Evolutionary conservation across 352 stramenopile species (phyloP).

Genomic region (Phytopythium oedochilum): DNA sequence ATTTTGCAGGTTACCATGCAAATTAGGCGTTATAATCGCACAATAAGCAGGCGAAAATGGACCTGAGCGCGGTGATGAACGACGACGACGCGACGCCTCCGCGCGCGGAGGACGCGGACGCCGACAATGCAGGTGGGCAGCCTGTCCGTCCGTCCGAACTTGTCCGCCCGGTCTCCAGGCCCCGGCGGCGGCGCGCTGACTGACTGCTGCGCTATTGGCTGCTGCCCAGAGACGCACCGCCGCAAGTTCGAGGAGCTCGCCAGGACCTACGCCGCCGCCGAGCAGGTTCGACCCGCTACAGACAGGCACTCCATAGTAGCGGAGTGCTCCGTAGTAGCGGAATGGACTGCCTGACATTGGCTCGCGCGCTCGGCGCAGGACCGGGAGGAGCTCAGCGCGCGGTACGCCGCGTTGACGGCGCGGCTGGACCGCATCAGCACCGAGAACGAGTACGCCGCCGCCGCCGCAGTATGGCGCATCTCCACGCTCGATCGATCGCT

Average conservation of each 20-base stretch:
- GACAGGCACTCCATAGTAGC: no score
- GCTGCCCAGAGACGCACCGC: neutral
- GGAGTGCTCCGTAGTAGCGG: no score
- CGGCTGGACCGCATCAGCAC: slow-evolving; percentile 16
- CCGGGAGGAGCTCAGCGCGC: slow-evolving; percentile 9
- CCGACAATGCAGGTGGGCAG: neutral
- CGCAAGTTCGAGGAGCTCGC: slow-evolving; percentile 4
- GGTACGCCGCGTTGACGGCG: slow-evolving; percentile 10
- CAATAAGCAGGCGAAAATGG: neutral
- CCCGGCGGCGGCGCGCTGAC: no score
- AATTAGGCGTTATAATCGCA: no score
- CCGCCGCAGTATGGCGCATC: neutral
- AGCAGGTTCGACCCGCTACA: slow-evolving; percentile 9
- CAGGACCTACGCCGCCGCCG: slow-evolving; percentile 1
- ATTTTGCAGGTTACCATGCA: no score
- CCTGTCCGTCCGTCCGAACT: neutral
- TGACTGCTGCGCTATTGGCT: no score
- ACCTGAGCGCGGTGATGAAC: slow-evolving; percentile 9
- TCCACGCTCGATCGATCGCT: no score
- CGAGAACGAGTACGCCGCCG: slow-evolving; percentile 29
- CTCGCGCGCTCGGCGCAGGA: slow-evolving; percentile 10
- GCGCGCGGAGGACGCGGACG: neutral
- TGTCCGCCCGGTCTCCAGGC: no score
- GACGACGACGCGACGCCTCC: neutral
- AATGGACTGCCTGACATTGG: neutral